Conservation (phyloP, 169 alveolate genomes). For the Toxoplasma gondii region DNA sequence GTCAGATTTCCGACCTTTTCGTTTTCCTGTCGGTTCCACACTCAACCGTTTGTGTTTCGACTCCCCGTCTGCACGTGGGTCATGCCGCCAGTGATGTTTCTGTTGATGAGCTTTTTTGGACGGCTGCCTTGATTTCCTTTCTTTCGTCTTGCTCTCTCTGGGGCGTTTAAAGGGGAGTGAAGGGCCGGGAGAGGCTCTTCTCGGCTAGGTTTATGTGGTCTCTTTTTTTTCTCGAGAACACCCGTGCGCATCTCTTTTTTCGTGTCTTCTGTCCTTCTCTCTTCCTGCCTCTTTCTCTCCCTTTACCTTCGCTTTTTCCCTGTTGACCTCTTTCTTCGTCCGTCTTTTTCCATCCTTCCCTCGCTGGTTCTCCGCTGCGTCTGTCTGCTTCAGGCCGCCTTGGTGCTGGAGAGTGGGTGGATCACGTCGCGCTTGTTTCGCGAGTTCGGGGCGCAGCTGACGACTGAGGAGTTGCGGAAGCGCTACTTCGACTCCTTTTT, state of each 20-base stretch:
- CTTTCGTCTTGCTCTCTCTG: too few relatives aligned
- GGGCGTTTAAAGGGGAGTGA: too few relatives aligned
- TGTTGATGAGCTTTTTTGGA: not conserved
- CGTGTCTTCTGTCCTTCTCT: not conserved
- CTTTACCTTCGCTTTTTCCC: not conserved
- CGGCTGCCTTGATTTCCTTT: not conserved
- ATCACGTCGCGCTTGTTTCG: not conserved
- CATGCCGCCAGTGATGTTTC: too few relatives aligned
- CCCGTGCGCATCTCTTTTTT: not conserved
- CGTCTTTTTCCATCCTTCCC: not conserved
- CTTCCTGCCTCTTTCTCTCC: not conserved
- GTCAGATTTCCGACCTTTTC: too few relatives aligned
- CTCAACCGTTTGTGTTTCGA: too few relatives aligned
- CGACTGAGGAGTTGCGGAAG: not conserved
- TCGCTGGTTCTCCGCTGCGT: not conserved
- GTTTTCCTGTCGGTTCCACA: too few relatives aligned
- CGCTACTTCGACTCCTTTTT: slow-evolving; percentile 35
- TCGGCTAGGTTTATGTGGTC: too few relatives aligned
- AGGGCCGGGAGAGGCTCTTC: too few relatives aligned
- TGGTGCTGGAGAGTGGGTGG: slow-evolving; percentile 47
- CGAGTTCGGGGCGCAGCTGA: slow-evolving; percentile 39
- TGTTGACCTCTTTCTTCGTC: not conserved
- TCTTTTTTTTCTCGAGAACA: not conserved
- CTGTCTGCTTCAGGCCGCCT: slow-evolving; percentile 40
- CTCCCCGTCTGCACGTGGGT: too few relatives aligned